A percentile compares a stretch with the other conserved stretches of the same genome.
Evolutionary conservation across 1,139 yeast species (phyloP).

Genomic region (Yamadazyma epiphylla): DNA sequence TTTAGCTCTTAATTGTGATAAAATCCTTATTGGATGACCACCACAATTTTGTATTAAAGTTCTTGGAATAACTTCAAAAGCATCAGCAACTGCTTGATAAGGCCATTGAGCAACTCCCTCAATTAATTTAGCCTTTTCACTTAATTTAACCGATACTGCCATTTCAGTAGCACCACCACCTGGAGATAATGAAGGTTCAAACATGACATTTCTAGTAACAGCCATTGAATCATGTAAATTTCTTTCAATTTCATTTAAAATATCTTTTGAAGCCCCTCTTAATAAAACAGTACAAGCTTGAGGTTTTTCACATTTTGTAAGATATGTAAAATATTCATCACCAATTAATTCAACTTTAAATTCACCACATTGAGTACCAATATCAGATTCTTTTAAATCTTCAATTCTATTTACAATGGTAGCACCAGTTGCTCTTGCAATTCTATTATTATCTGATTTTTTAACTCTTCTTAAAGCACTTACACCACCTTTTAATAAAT

Average conservation of each 20-base stretch:
- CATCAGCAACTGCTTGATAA: conserved; percentile 97
- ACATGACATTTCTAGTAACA: conserved; percentile 90
- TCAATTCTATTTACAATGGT: conserved; percentile 94
- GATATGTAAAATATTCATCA: conserved; percentile 90
- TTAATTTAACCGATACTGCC: conserved; percentile 88
- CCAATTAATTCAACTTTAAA: conserved; percentile 95
- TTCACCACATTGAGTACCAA: conserved; percentile 85
- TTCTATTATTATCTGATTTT: conserved; percentile 94
- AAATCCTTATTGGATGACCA: conserved; percentile 86
- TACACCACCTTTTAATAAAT: conserved; percentile 87
- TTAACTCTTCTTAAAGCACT: conserved; percentile 92
- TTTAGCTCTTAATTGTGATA: conserved; percentile 90
- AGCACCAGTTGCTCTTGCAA: conserved; percentile 97
- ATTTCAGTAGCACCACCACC: conserved; percentile 99
- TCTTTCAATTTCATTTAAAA: conserved; percentile 92
- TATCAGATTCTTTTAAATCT: conserved; percentile 84
- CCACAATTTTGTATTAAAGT: conserved; percentile 97
- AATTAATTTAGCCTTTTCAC: conserved; percentile 87
- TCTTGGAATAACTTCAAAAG: conserved; percentile 87
- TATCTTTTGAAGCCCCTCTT: conserved; percentile 97
- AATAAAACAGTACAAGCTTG: conserved; percentile 90
- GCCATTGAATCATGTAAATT: conserved; percentile 99
- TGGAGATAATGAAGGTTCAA: conserved; percentile 92
- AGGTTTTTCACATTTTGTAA: conserved; percentile 79
- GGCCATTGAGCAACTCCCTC: conserved; percentile 99